Percentiles rank a stretch among this genome's conserved stretches.
Evolutionary conservation across 805 yeast species (phyloP).

Genomic region (Cyberlindnera japonica): DNA sequence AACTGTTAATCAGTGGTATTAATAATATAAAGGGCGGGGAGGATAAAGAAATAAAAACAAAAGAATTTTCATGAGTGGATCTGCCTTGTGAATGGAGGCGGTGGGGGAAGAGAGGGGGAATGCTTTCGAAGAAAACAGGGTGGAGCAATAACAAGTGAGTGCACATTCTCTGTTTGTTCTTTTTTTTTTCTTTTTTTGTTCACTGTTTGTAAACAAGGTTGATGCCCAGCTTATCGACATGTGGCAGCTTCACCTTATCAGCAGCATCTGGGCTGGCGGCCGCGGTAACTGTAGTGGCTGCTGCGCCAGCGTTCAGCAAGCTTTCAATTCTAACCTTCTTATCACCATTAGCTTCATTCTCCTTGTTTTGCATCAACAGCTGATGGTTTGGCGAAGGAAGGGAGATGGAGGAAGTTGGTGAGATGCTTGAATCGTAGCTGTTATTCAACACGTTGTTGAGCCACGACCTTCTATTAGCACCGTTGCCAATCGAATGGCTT

Average conservation of each 20-base stretch:
- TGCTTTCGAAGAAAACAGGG: no score
- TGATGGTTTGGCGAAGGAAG: slow-evolving; percentile 12
- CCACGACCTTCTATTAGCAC: slow-evolving; percentile 18
- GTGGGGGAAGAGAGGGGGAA: no score
- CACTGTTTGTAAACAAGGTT: slow-evolving; percentile 4
- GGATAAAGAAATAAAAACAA: no score
- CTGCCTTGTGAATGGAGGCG: no score
- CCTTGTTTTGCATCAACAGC: slow-evolving; percentile 4
- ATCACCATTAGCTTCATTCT: slow-evolving; percentile 8
- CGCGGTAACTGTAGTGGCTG: no score
- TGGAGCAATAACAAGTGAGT: no score
- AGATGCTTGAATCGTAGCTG: slow-evolving; percentile 8
- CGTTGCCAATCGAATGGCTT: slow-evolving; percentile 3
- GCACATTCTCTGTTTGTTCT: no score
- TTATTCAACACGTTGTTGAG: slow-evolving; percentile 19
- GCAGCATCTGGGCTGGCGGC: no score
- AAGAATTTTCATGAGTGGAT: no score
- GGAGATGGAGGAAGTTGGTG: slow-evolving; percentile 10
- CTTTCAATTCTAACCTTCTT: slow-evolving; percentile 22
- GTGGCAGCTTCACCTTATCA: slow-evolving; percentile 19
- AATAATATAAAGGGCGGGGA: no score
- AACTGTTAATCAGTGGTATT: no score
- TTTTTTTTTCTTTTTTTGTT: no score
- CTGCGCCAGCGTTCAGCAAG: slow-evolving; percentile 16
- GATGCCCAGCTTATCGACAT: slow-evolving; percentile 23